These are phyloP conservation scores for Thelephora ganbajun DNA, from an alignment of 768 basidiomycete genomes.

Conservation along the genomic window DNA sequence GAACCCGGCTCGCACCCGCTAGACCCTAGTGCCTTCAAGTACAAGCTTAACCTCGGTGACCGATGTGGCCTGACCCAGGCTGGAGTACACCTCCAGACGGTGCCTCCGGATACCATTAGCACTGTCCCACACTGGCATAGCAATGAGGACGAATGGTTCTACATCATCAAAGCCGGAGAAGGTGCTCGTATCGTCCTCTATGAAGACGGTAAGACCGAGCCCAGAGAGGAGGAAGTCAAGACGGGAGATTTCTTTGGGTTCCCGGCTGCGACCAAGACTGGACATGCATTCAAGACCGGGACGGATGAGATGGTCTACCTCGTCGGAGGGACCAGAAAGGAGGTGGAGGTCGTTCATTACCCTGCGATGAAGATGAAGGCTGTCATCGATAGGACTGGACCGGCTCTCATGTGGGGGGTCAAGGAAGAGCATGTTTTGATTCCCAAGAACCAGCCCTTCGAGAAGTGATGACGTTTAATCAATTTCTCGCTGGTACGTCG, in stretches of 20 bases:
- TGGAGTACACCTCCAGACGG: slow-evolving; percentile 11
- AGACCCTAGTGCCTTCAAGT: slow-evolving; percentile 2
- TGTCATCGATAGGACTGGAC: slow-evolving; percentile 4
- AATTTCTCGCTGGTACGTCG: no score
- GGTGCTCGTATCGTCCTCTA: slow-evolving; percentile 6
- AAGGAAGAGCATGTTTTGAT: slow-evolving; percentile 6
- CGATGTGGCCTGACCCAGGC: slow-evolving; percentile 9
- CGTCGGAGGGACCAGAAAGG: slow-evolving; percentile 10
- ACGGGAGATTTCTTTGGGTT: slow-evolving; percentile 14
- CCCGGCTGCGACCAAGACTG: slow-evolving; percentile 7
- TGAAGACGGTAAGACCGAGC: slow-evolving; percentile 6
- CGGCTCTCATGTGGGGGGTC: slow-evolving; percentile 5
- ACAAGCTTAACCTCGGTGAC: slow-evolving; percentile 9
- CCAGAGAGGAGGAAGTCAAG: slow-evolving; percentile 8
- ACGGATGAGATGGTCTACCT: slow-evolving; percentile 12
- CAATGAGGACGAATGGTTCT: slow-evolving; percentile 12
- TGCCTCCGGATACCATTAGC: slow-evolving; percentile 8
- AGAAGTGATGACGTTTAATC: no score
- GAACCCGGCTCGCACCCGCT: slow-evolving; percentile 5
- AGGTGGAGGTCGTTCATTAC: slow-evolving; percentile 11
- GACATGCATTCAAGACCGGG: slow-evolving; percentile 11
- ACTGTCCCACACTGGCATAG: slow-evolving; percentile 10
- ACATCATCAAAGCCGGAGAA: slow-evolving; percentile 10
- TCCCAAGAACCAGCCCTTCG: no score
- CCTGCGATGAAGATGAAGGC: slow-evolving; percentile 7